Percentiles rank a stretch among this genome's conserved stretches.
phyloP scores from a whole-genome alignment of 1,139 yeast species.

The Suhomyces taliae region DNA sequence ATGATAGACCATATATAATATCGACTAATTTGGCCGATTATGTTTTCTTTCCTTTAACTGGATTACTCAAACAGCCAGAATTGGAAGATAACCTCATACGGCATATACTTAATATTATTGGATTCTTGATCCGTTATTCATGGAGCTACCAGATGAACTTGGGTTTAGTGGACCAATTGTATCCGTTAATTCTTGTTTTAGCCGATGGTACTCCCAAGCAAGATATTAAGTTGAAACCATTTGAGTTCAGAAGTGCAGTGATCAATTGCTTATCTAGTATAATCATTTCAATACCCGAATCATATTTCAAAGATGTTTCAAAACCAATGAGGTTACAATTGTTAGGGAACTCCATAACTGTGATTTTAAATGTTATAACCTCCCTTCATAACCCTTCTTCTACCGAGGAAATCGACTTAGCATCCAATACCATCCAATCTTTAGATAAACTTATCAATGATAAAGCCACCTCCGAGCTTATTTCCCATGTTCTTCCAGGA shows the following conservation, averaged over 20 bases:
- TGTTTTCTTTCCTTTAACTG: conserved; percentile 42
- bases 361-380: conserved; percentile 21
- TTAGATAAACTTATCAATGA: conserved; percentile 16
- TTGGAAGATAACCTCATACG: conserved; percentile 22
- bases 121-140: conserved; percentile 27
- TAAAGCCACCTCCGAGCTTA: conserved; percentile 28
- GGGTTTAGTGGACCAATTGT: conserved; percentile 35
- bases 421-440: conserved; percentile 13
- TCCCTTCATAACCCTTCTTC: conserved; percentile 9
- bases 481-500: conserved; percentile 45
- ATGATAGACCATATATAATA: conserved; percentile 20
- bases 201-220: conserved; percentile 14
- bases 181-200: conserved; percentile 34
- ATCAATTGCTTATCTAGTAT: conserved; percentile 20
- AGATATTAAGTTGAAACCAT: conserved; percentile 8
- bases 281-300: conserved; percentile 19
- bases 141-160: conserved; percentile 34
- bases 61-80: conserved; percentile 28
- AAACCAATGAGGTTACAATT: conserved; percentile 21
- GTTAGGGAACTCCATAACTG: conserved; percentile 29
- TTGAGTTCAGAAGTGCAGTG: conserved; percentile 23
- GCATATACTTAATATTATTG: conserved; percentile 29
- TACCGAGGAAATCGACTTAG: conserved; percentile 20
- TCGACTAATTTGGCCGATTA: conserved; percentile 42
- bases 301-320: conserved; percentile 20